Percentiles rank a stretch among this genome's conserved stretches.
Conservation (phyloP, 2,329 filamentous ascomycete species). For the Aureobasidium sp. region DNA sequence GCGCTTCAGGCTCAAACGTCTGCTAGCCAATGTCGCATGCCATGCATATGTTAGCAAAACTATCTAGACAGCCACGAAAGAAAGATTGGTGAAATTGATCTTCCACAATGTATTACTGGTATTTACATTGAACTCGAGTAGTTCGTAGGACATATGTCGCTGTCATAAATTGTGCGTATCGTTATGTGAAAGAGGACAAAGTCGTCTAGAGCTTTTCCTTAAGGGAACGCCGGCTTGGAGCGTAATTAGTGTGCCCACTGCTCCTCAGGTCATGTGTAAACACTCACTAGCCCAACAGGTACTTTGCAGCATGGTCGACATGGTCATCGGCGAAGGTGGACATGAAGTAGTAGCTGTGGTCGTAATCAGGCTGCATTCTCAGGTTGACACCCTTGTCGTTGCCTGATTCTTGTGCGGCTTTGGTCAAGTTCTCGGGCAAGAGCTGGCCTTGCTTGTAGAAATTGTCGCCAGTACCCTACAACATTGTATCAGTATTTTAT, state of each 20-base stretch:
- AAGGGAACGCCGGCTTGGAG: not conserved
- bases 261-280: not conserved
- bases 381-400: constrained; percentile 62
- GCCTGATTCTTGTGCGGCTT: constrained; percentile 67
- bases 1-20: not conserved
- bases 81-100: no score
- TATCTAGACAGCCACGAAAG: not conserved
- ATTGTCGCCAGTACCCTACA: constrained; percentile 79
- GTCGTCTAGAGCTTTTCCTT: not conserved
- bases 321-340: constrained; percentile 84
- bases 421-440: constrained; percentile 83
- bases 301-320: constrained; percentile 83
- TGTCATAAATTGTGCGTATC: not conserved
- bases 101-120: not conserved
- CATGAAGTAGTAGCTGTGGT: constrained; percentile 98
- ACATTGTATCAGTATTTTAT: not conserved
- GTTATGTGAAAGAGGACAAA: not conserved
- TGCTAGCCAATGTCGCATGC: not conserved
- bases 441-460: constrained; percentile 95
- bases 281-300: constrained; percentile 50
- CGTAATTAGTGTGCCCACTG: constrained; percentile 7
- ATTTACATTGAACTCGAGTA: not conserved
- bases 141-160: not conserved
- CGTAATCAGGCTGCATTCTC: constrained; percentile 83
- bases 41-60: not conserved